phyloP scores from a whole-genome alignment of 1,139 yeast species.

The Magnusiomyces ingens region DNA sequence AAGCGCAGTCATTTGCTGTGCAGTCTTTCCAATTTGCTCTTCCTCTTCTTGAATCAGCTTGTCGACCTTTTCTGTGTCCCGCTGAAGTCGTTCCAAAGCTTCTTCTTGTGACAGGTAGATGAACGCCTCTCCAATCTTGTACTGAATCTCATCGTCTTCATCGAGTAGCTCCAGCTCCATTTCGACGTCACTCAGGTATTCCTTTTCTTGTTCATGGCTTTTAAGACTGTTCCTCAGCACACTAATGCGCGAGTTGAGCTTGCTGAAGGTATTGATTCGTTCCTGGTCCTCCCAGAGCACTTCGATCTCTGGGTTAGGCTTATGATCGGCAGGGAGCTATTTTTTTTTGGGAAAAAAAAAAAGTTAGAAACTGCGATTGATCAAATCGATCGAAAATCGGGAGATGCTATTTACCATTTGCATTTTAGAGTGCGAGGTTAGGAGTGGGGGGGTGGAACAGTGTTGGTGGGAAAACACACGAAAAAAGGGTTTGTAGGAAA shows the following conservation, averaged over 20 bases:
- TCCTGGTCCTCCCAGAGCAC: slow-evolving; percentile 89
- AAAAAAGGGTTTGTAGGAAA: no score
- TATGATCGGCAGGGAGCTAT: slow-evolving; percentile 23
- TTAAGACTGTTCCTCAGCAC: slow-evolving; percentile 46
- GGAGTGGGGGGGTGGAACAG: no score
- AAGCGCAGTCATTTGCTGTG: slow-evolving; percentile 49
- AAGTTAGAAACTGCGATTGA: no score
- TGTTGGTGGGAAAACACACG: no score
- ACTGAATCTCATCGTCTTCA: slow-evolving; percentile 51
- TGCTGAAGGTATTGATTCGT: slow-evolving; percentile 80
- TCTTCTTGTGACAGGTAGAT: slow-evolving; percentile 57
- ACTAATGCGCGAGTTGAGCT: slow-evolving; percentile 66
- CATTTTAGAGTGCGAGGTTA: no score
- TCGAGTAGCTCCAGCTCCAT: slow-evolving; percentile 82
- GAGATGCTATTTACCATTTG: no score
- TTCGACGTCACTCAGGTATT: slow-evolving; percentile 79
- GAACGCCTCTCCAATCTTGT: slow-evolving; percentile 72
- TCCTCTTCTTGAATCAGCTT: slow-evolving; percentile 44
- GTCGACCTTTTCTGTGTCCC: slow-evolving; percentile 49
- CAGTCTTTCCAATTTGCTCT: slow-evolving; percentile 44
- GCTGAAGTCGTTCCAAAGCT: slow-evolving; percentile 61
- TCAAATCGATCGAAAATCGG: no score
- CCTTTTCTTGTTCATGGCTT: slow-evolving; percentile 61
- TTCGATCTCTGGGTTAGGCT: slow-evolving; percentile 50
- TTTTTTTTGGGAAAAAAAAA: no score